Base-by-base conservation (phyloP, 2,329 filamentous ascomycete species). In the Penicillium sp. region DNA sequence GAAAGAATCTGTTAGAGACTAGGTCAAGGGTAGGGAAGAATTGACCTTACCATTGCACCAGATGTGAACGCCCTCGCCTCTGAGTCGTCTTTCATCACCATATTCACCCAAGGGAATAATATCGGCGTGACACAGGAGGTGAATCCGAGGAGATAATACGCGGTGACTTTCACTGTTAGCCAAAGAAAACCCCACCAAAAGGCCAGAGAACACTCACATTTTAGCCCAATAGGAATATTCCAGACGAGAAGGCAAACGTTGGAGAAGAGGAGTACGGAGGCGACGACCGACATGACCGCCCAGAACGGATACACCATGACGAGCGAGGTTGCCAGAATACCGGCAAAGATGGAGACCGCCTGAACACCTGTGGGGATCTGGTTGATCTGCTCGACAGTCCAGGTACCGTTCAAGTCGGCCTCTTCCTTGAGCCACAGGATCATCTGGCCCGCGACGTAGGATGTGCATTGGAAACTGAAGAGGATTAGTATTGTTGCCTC, bases 401-500 rank as follows among this genome's bases (percentile, higher is more conserved):
- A 84, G 31, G 75, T 77, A 1, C 60, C 60, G 19, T 65, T 31
- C n/a, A 72, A 75, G 1, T 73, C 78, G 0, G 78, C 76, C 57
- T 82, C 76, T 3, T 75, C 70, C 63, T 81, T 80, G 76, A 84
- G 78, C 68, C 83, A 85, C 2, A 85, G 67, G 1, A 79, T 75
- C 2, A 85, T 70, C 11, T 91, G 79, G 0, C 85, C 79, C 71
- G 91, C 90, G 31, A 84, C 82, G 62, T 84, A 86, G 73, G 90
- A 91, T 0, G 86, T 66, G 23, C 69, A 69, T 48, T 71, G 63
- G 44, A 65, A 65, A 54, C 63, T 70, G 11, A 72, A 29, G 5
- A 71, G 23, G 19, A 29, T 23, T 21, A 38, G 11, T 15, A 38
- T 35, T 38, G 41, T 47, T 30, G 31, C 21, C 38, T 26, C 26